Evolutionary conservation across 306 rosid genomes (phyloP), one percentile per base, ranked within the genome.

Genomic region (Vigna nakashimae): DNA sequence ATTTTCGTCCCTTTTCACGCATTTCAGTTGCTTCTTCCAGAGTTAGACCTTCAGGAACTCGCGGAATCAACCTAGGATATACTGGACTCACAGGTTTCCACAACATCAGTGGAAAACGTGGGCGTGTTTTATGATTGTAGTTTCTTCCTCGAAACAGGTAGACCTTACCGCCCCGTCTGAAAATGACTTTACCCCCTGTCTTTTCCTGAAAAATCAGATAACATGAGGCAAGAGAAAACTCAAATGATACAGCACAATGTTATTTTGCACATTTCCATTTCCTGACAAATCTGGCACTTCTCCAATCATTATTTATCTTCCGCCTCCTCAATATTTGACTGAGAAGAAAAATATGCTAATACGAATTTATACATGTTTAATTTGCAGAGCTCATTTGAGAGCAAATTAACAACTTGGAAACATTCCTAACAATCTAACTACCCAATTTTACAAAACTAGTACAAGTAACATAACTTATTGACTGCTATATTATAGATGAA

Each of bases 51-150:
- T 91, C 96, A 0, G 99, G 98, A 74, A 73, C 87, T 50, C 76
- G 89, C 80, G 66, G 73, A 78, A 92, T 57, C 80, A 95, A 82
- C 83, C 85, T 84, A 50, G 98, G 99, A 69, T 95, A 95, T 40
- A 95, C 96, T 4, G 99, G 97, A 53, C 97, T 81, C 58, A 84
- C 81, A 1, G 99, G 98, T 85, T 89, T 95, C 99, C 99, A 95
- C 68, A 95, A 80, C 99, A 95, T 95, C 82, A 95, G 89, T 85
- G 99, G 99, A 86, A 89, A 91, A 38, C 76, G 86, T 3, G 98
- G 98, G 13, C 90, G 88, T 49, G 96, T 86, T 88, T 64, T 92
- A 64, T 89, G 86, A 76, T 95, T 95, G 82, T 95, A 92, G 88
- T 95, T 91, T 84, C 99, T 89, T 40, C 99, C 99, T 52, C 98